These are phyloP conservation scores for Ramalina intermedia DNA, from an alignment of 495 filamentous ascomycete genomes.

Conservation along the genomic window DNA sequence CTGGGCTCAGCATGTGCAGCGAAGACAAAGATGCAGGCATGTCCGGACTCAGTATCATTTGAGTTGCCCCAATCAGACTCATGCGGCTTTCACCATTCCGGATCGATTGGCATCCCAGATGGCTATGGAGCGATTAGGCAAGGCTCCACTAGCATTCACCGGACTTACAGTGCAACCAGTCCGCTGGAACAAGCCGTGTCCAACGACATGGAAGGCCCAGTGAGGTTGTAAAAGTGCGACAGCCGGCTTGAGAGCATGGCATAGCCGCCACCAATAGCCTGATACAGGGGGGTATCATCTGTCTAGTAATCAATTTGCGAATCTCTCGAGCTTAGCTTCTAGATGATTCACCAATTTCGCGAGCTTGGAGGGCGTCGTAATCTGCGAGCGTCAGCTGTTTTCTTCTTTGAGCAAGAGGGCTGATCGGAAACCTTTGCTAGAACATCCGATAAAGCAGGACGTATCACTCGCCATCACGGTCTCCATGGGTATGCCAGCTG, in stretches of 20 bases:
- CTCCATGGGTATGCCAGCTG: constrained; percentile 1
- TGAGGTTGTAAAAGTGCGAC: constrained; percentile 30
- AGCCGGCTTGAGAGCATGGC: constrained; percentile 27
- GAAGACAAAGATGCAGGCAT: constrained; percentile 8
- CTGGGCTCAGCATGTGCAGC: constrained; percentile 3
- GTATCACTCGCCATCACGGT: neutral
- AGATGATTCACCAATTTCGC: constrained; percentile 16
- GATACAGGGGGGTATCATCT: constrained; percentile 20
- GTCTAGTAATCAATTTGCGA: constrained; percentile 23
- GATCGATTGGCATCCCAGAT: constrained; percentile 22
- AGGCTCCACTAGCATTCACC: constrained; percentile 2
- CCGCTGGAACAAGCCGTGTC: constrained; percentile 30
- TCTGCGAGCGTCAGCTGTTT: constrained; percentile 19
- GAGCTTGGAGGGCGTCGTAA: constrained; percentile 28
- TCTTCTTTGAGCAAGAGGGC: no score
- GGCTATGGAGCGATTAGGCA: constrained; percentile 18
- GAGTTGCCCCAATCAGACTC: constrained; percentile 21
- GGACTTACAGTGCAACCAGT: constrained; percentile 19
- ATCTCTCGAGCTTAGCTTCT: neutral
- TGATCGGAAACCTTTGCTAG: neutral
- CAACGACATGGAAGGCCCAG: constrained; percentile 28
- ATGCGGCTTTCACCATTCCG: constrained; percentile 20
- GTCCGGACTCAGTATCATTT: constrained; percentile 19
- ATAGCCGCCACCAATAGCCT: neutral
- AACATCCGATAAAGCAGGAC: neutral